These are phyloP conservation scores for Brassica rapa DNA, from an alignment of 345 rosid species.

Conservation along the genomic window DNA sequence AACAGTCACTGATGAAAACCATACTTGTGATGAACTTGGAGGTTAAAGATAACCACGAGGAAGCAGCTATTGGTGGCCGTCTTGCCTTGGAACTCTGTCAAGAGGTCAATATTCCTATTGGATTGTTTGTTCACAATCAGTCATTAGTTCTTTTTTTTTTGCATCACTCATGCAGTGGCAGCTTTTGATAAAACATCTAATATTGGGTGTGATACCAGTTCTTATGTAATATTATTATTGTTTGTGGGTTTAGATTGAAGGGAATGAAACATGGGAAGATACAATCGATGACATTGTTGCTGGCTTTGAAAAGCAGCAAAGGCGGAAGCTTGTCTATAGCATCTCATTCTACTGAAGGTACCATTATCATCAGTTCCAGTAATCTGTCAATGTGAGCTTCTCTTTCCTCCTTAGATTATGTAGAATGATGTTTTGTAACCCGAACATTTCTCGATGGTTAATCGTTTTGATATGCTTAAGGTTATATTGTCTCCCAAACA, in stretches of 20 bases:
- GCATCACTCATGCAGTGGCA: background rate
- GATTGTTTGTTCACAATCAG: background rate
- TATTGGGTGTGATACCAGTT: background rate
- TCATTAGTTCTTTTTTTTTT: background rate
- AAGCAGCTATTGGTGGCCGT: constrained; percentile 73
- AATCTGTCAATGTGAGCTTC: background rate
- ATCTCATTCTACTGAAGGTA: constrained; percentile 71
- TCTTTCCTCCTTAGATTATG: background rate
- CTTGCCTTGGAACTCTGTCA: background rate
- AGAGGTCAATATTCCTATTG: background rate
- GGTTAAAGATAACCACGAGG: constrained; percentile 97
- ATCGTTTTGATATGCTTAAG: background rate
- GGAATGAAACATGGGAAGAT: constrained; percentile 84
- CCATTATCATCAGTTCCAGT: background rate
- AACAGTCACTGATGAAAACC: constrained; percentile 65
- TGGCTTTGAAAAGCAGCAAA: constrained; percentile 75
- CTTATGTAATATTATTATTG: background rate
- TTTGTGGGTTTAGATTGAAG: constrained; percentile 60
- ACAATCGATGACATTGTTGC: constrained; percentile 70
- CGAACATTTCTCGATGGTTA: background rate
- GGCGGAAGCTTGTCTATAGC: constrained; percentile 72
- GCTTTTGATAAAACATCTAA: background rate
- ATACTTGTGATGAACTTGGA: constrained; percentile 90
- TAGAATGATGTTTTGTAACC: background rate
- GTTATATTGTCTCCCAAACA: background rate